A percentile compares a stretch with the other conserved stretches of the same genome.
Evolutionary conservation across 2,329 filamentous ascomycete genomes (phyloP).

Genomic region (Penicillium sp.): DNA sequence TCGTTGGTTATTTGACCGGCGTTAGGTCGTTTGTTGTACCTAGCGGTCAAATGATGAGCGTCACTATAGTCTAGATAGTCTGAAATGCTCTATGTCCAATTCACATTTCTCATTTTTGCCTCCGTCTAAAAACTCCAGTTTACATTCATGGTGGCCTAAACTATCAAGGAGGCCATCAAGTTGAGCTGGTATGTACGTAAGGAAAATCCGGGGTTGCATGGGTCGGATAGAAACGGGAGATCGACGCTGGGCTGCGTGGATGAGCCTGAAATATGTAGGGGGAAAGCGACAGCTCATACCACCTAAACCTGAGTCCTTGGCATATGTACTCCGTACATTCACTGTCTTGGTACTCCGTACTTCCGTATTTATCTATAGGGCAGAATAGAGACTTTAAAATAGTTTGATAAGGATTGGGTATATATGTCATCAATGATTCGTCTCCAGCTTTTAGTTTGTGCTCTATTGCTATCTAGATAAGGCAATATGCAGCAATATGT

Average conservation of each 20-base stretch:
- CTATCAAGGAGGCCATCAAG: too few species aligned
- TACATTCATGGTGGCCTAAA: neutral
- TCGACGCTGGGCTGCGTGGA: neutral
- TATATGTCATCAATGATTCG: too few species aligned
- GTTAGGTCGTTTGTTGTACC: neutral
- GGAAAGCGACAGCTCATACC: neutral
- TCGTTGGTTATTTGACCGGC: neutral
- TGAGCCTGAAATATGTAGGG: neutral
- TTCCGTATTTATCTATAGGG: neutral
- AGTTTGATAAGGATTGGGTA: neutral
- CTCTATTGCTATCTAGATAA: too few species aligned
- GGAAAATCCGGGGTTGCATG: neutral
- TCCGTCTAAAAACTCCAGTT: too few species aligned
- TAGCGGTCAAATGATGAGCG: neutral
- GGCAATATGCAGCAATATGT: too few species aligned
- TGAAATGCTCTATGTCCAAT: neutral
- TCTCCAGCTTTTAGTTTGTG: too few species aligned
- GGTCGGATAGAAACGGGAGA: neutral
- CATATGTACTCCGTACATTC: neutral
- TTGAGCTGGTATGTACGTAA: neutral
- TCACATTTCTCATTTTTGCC: neutral
- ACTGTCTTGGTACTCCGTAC: too few species aligned
- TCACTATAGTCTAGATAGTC: neutral
- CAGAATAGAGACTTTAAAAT: neutral
- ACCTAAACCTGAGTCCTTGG: neutral